A percentile compares a stretch with the other conserved stretches of the same genome.
Conservation (phyloP, 2,329 filamentous ascomycete species). For the Fusarium dimerum region DNA sequence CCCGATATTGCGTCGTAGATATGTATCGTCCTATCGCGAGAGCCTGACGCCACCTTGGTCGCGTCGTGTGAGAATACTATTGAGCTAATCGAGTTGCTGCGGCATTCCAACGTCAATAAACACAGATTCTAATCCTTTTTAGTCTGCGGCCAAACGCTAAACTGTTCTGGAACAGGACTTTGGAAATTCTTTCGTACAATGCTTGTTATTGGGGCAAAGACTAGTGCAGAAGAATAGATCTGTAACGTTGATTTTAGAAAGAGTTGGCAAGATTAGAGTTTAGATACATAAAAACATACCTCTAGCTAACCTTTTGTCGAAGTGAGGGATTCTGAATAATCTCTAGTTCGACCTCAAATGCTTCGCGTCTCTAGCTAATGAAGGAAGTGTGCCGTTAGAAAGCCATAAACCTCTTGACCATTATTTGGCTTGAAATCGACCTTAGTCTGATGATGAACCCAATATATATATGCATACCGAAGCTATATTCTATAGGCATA, state of each 20-base stretch:
- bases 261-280: no score
- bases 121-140: neutral
- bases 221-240: neutral
- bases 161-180: neutral
- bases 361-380: slow-evolving; percentile 43
- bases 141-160: neutral
- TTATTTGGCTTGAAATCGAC: slow-evolving; percentile 24
- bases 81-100: slow-evolving; percentile 1
- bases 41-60: slow-evolving; percentile 1
- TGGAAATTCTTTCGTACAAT: neutral
- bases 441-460: slow-evolving; percentile 33
- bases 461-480: no score
- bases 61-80: slow-evolving; percentile 14
- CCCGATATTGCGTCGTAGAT: neutral
- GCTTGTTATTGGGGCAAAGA: neutral
- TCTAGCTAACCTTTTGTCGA: neutral
- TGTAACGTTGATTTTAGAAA: neutral
- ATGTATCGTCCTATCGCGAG: neutral
- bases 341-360: slow-evolving; percentile 29
- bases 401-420: slow-evolving; percentile 32
- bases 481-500: no score
- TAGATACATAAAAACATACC: neutral
- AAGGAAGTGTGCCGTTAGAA: slow-evolving; percentile 41
- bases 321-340: slow-evolving; percentile 8
- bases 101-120: slow-evolving; percentile 1